A percentile compares a stretch with the other conserved stretches of the same genome.
Evolutionary conservation across 2,329 filamentous ascomycete genomes (phyloP).

Genomic region (Fusarium avenaceum): DNA sequence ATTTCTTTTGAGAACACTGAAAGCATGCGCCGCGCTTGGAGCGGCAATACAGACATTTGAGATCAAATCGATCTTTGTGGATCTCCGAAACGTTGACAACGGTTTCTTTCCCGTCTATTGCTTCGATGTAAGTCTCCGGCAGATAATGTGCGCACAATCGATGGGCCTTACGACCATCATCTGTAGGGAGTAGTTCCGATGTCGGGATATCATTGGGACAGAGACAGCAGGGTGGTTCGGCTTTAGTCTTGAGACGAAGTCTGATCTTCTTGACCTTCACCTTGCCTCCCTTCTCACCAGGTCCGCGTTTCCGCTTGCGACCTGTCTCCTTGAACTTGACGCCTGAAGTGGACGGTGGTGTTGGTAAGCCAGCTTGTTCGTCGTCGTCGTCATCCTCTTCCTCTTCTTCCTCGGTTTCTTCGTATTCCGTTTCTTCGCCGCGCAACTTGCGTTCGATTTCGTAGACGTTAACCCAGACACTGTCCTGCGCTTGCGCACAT

Average conservation of each 20-base stretch:
- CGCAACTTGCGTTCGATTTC: conserved; percentile 95
- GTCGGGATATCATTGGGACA: conserved; percentile 91
- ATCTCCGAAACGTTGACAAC: conserved; percentile 85
- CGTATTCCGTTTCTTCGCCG: conserved; percentile 88
- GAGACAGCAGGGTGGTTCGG: conserved; percentile 86
- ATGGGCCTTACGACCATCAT: conserved; percentile 89
- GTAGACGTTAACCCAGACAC: conserved; percentile 97
- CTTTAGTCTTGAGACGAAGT: conserved; percentile 77
- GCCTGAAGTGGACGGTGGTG: conserved; percentile 80
- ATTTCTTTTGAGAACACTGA: conserved; percentile 96
- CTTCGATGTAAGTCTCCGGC: conserved; percentile 89
- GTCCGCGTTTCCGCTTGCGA: conserved; percentile 71
- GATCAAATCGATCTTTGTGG: conserved; percentile 86
- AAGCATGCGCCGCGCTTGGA: conserved; percentile 97
- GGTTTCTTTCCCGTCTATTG: conserved; percentile 76
- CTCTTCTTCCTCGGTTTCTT: conserved; percentile 80
- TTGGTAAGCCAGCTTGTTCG: conserved; percentile 77
- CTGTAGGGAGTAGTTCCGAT: conserved; percentile 86
- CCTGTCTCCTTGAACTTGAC: conserved; percentile 72
- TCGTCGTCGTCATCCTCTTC: conserved; percentile 76
- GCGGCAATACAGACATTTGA: conserved; percentile 95
- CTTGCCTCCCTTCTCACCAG: conserved; percentile 57
- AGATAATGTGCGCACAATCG: conserved; percentile 91
- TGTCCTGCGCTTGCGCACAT: conserved; percentile 94
- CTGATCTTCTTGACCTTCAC: conserved; percentile 83